phyloP scores from a whole-genome alignment of 163 green algal species.

The Chlamydomonas reinhardtii region DNA sequence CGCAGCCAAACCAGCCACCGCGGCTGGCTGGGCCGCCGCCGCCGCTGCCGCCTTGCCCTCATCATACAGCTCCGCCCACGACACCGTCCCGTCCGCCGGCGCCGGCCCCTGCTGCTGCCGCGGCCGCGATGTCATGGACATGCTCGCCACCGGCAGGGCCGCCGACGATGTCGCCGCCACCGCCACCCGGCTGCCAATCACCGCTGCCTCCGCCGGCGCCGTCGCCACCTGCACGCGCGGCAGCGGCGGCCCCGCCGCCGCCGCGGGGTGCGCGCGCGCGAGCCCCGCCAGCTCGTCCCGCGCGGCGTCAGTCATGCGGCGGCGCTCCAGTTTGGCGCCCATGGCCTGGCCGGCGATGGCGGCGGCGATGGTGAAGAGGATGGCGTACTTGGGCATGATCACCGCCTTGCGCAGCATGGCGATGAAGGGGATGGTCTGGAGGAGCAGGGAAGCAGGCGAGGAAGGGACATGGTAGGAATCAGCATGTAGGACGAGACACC shows the following conservation, averaged over 20 bases:
- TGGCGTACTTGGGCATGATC: constrained; percentile 92
- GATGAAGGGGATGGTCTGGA: constrained; percentile 92
- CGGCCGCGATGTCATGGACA: too few species aligned
- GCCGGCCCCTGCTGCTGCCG: too few species aligned
- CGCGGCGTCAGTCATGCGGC: constrained; percentile 29
- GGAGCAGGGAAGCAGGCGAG: neutral
- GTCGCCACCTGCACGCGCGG: neutral
- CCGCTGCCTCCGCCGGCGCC: too few species aligned
- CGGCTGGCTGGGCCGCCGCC: too few species aligned
- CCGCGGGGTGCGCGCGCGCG: neutral
- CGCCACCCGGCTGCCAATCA: too few species aligned
- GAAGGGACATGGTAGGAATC: too few species aligned
- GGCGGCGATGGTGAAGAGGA: constrained; percentile 89
- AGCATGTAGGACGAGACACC: too few species aligned
- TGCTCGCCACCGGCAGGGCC: too few species aligned
- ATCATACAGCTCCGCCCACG: too few species aligned
- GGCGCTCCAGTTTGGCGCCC: constrained; percentile 74
- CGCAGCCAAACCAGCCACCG: too few species aligned
- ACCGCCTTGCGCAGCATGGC: constrained; percentile 94
- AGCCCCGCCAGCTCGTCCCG: constrained; percentile 33
- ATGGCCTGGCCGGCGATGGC: constrained; percentile 86
- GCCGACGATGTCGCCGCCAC: neutral
- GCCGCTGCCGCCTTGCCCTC: too few species aligned
- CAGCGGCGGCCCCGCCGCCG: neutral
- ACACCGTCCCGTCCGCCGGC: too few species aligned